Evolutionary conservation across 129 eudicot species (phyloP).

Genomic region (Pseudognaphalium luteoalbum): DNA sequence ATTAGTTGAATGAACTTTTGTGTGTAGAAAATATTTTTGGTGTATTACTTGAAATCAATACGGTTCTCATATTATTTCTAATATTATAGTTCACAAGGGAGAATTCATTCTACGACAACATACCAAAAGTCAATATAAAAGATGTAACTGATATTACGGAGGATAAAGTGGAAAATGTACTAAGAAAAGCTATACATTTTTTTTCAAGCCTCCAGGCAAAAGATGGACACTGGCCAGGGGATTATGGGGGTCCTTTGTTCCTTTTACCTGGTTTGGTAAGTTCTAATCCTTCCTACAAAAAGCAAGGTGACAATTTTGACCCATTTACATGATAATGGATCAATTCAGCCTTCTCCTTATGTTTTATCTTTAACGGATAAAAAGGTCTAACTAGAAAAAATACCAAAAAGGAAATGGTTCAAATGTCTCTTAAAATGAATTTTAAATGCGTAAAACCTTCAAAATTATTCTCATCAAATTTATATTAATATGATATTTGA

Average conservation of each 20-base stretch:
- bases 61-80: not conserved
- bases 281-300: constrained; percentile 2
- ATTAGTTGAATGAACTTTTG: no score
- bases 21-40: not conserved
- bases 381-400: no score
- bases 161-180: constrained; percentile 50
- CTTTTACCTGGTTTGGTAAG: constrained; percentile 88
- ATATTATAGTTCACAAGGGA: constrained; percentile 64
- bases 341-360: constrained; percentile 11
- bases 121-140: constrained; percentile 71
- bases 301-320: not conserved
- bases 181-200: constrained; percentile 73
- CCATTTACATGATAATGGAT: constrained; percentile 20
- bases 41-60: constrained; percentile 13
- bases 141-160: constrained; percentile 73
- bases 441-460: no score
- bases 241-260: constrained; percentile 96
- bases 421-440: no score
- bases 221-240: constrained; percentile 98
- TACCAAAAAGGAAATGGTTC: no score
- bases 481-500: no score
- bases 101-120: constrained; percentile 38
- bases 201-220: constrained; percentile 81
- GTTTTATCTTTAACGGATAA: no score
- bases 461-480: no score